phyloP scores from a whole-genome alignment of 139 green algal species.

The Chlorella sp. region DNA sequence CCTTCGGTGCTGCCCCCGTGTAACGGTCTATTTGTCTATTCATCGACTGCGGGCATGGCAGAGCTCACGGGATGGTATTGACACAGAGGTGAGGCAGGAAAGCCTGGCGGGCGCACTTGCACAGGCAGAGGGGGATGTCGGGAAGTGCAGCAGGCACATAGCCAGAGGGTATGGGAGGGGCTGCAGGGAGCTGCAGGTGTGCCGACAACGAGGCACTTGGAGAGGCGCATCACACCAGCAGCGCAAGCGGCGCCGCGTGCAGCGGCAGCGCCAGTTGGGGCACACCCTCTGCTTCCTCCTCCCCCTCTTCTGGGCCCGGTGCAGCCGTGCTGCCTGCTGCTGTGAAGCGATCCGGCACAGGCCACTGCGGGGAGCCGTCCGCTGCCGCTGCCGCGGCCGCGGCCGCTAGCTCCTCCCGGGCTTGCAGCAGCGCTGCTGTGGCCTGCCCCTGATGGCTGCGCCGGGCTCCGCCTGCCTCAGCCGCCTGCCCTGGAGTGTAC shows the following conservation, averaged over 20 bases:
- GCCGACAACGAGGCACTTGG: too few relatives aligned
- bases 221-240: not conserved
- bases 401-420: not conserved
- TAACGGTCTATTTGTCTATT: not conserved
- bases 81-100: too few relatives aligned
- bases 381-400: not conserved
- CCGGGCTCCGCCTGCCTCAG: not conserved
- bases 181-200: too few relatives aligned
- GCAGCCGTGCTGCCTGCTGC: not conserved
- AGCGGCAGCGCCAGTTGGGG: not conserved
- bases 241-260: not conserved
- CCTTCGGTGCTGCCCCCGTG: not conserved
- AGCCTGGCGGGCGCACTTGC: too few relatives aligned
- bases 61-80: too few relatives aligned
- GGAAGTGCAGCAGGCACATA: not conserved
- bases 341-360: constrained; percentile 1
- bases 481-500: too few relatives aligned
- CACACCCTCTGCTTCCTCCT: not conserved
- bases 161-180: not conserved
- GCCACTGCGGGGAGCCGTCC: not conserved
- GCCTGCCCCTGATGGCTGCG: not conserved
- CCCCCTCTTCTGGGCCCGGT: not conserved
- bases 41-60: too few relatives aligned
- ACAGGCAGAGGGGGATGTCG: not conserved
- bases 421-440: not conserved